These are phyloP conservation scores for Penicillium sp. DNA, from an alignment of 2,329 filamentous ascomycete genomes.

Conservation along the genomic window DNA sequence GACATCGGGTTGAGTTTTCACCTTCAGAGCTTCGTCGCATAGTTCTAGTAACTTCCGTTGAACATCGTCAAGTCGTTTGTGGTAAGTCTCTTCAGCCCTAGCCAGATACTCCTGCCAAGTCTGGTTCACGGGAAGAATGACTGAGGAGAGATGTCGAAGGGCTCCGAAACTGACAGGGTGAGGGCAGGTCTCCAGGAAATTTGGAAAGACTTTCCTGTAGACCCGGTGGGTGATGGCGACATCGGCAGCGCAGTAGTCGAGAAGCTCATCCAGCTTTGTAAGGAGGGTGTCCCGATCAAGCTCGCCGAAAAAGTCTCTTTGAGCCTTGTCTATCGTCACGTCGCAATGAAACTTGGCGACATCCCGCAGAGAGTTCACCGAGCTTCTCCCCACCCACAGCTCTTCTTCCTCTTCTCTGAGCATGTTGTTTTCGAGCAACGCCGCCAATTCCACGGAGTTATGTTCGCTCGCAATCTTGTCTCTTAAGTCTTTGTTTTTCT, in stretches of 20 bases:
- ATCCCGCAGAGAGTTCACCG: slow-evolving; percentile 90
- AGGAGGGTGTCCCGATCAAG: slow-evolving; percentile 71
- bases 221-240: slow-evolving; percentile 90
- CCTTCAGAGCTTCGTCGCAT: slow-evolving; percentile 72
- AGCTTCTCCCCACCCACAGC: slow-evolving; percentile 91
- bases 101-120: slow-evolving; percentile 84
- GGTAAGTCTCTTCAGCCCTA: slow-evolving; percentile 83
- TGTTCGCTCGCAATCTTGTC: slow-evolving; percentile 76
- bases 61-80: slow-evolving; percentile 73
- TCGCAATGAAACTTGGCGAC: slow-evolving; percentile 96
- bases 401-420: slow-evolving; percentile 86
- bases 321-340: slow-evolving; percentile 85
- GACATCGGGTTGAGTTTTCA: slow-evolving; percentile 68
- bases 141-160: slow-evolving; percentile 85
- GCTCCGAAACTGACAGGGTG: slow-evolving; percentile 98
- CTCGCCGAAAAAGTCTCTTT: slow-evolving; percentile 82
- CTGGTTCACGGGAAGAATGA: slow-evolving; percentile 86
- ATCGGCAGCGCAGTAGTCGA: slow-evolving; percentile 94
- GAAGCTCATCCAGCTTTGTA: slow-evolving; percentile 73
- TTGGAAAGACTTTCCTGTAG: slow-evolving; percentile 90
- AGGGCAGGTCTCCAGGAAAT: slow-evolving; percentile 85
- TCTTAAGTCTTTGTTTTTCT: slow-evolving; percentile 81
- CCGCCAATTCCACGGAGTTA: slow-evolving; percentile 69
- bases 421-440: slow-evolving; percentile 67
- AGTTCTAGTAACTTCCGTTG: slow-evolving; percentile 72